Conservation (phyloP, 176 grass and related monocot genomes). For the Chrysopogon serrulatus region DNA sequence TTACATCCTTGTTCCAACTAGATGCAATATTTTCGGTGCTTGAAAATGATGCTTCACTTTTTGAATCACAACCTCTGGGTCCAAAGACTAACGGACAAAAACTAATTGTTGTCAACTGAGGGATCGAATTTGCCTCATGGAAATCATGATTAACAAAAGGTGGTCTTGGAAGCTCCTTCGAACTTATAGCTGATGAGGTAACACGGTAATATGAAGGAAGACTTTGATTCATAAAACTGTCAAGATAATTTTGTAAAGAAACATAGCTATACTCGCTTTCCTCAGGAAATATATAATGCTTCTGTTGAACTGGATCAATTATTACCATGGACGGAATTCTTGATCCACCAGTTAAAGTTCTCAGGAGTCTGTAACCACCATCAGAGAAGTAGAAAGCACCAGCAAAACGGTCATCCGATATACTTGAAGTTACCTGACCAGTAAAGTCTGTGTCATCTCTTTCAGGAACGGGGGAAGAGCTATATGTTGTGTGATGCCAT, state of each 20-base stretch:
- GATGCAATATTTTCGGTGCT: slow-evolving; percentile 29
- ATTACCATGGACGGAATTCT: slow-evolving; percentile 82
- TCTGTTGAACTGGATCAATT: slow-evolving; percentile 67
- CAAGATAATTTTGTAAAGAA: slow-evolving; percentile 69
- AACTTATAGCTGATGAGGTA: slow-evolving; percentile 24
- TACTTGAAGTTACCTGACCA: slow-evolving; percentile 21
- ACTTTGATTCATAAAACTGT: slow-evolving; percentile 66
- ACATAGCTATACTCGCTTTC: slow-evolving; percentile 54
- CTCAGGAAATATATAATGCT: slow-evolving; percentile 64
- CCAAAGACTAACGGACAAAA: slow-evolving; percentile 79
- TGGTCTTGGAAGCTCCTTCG: slow-evolving; percentile 68
- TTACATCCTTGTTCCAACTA: slow-evolving; percentile 78
- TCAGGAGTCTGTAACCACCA: slow-evolving; percentile 72
- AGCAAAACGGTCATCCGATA: slow-evolving; percentile 32
- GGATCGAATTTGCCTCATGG: slow-evolving; percentile 81
- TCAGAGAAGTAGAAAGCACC: slow-evolving; percentile 82
- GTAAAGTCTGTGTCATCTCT: slow-evolving; percentile 7
- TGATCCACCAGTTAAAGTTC: slow-evolving; percentile 67
- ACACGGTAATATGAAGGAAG: slow-evolving; percentile 62
- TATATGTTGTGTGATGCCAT: slow-evolving; percentile 21
- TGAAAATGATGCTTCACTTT: slow-evolving; percentile 25
- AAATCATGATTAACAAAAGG: slow-evolving; percentile 92
- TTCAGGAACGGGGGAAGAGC: slow-evolving; percentile 19
- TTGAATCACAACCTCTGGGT: slow-evolving; percentile 47
- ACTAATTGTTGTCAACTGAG: slow-evolving; percentile 52